phyloP scores from a whole-genome alignment of 2,329 filamentous ascomycete species.

The Fusarium tupiense region DNA sequence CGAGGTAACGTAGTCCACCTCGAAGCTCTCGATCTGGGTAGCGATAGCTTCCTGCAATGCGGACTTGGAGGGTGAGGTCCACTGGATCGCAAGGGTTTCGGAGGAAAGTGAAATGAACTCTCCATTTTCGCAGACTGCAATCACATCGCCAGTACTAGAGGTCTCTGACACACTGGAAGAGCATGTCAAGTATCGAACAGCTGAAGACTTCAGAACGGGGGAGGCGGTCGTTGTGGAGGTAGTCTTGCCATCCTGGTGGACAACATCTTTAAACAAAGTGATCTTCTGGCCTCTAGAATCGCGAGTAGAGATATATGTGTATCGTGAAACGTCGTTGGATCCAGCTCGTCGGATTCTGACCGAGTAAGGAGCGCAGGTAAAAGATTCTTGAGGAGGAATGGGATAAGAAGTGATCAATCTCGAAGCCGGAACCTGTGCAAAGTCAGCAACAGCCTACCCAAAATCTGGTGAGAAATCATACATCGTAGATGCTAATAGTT shows the following conservation, averaged over 20 bases:
- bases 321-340: constrained; percentile 61
- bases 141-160: constrained; percentile 51
- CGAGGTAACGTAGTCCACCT: constrained; percentile 61
- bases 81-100: constrained; percentile 54
- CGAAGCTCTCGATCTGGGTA: constrained; percentile 49
- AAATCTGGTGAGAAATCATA: constrained; percentile 46
- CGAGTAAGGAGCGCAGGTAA: constrained; percentile 70
- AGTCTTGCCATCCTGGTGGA: constrained; percentile 61
- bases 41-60: constrained; percentile 50
- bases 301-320: constrained; percentile 69
- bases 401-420: constrained; percentile 73
- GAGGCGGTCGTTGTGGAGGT: constrained; percentile 59
- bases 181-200: constrained; percentile 50
- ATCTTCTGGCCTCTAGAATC: constrained; percentile 61
- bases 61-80: constrained; percentile 49
- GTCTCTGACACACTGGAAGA: constrained; percentile 42
- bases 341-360: constrained; percentile 61
- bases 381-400: constrained; percentile 70
- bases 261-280: constrained; percentile 67
- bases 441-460: constrained; percentile 1
- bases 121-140: constrained; percentile 69
- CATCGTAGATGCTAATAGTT: constrained; percentile 73
- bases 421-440: constrained; percentile 65
- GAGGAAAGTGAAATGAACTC: constrained; percentile 69
- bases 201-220: constrained; percentile 53